These are phyloP conservation scores for Volvox reticuliferus DNA, from an alignment of 139 green algal genomes.

Conservation along the genomic window DNA sequence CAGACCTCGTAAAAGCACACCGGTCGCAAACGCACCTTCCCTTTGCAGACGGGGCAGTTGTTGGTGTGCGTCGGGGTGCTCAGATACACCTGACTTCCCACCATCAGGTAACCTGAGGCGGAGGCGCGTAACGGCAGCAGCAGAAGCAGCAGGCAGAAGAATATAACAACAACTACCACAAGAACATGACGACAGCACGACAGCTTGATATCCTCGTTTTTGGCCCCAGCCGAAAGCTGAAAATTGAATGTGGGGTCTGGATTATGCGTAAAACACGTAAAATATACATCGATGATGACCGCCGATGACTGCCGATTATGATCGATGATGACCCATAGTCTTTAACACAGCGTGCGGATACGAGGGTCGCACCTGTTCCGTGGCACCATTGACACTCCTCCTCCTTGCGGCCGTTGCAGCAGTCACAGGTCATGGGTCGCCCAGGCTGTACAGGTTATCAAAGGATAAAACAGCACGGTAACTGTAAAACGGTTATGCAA, in stretches of 20 bases:
- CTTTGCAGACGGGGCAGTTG: conserved; percentile 65
- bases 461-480: too few species aligned
- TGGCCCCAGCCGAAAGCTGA: too few species aligned
- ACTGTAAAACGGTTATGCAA: too few species aligned
- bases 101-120: conserved; percentile 57
- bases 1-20: too few species aligned
- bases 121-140: not conserved
- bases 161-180: not conserved
- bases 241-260: too few species aligned
- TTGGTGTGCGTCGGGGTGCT: conserved; percentile 44
- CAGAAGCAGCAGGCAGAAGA: not conserved
- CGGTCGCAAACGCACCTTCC: conserved; percentile 31
- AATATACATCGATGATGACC: too few species aligned
- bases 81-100: conserved; percentile 51
- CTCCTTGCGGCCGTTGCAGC: conserved; percentile 54
- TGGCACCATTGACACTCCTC: conserved; percentile 66
- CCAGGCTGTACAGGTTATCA: too few species aligned
- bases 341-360: not conserved
- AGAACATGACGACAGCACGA: too few species aligned
- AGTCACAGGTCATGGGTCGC: conserved; percentile 41
- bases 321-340: too few species aligned
- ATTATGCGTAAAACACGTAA: too few species aligned
- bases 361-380: conserved; percentile 51
- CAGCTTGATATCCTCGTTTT: too few species aligned
- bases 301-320: too few species aligned